Evolutionary conservation across 352 stramenopile species (phyloP).

Genomic region (Phytophthora podocarpi): DNA sequence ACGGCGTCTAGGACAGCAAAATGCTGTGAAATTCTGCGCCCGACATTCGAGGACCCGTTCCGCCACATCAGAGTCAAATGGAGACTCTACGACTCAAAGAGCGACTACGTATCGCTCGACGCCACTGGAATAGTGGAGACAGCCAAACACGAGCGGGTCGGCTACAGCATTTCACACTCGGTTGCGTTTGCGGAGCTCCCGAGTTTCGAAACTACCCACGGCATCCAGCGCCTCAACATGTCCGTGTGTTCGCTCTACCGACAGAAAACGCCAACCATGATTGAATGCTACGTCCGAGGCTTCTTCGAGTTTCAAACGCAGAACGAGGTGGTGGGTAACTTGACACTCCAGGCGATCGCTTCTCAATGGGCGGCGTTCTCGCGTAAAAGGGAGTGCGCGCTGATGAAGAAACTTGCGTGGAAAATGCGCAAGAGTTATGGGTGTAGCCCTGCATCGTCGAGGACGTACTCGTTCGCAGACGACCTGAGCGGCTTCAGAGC

Average conservation of each 20-base stretch:
- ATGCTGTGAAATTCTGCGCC: conserved; percentile 26
- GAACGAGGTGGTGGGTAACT: no score
- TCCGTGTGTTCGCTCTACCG: conserved; percentile 38
- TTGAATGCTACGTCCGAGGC: no score
- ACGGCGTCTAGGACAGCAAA: conserved; percentile 26
- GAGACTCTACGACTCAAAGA: conserved; percentile 23
- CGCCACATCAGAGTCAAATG: conserved; percentile 31
- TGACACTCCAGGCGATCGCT: conserved; percentile 30
- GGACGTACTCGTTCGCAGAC: conserved; percentile 31
- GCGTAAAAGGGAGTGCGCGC: conserved; percentile 23
- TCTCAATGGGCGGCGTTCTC: conserved; percentile 20
- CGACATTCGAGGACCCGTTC: conserved; percentile 32
- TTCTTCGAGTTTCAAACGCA: no score
- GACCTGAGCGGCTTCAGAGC: conserved; percentile 24
- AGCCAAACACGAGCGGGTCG: conserved; percentile 25
- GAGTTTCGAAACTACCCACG: no score
- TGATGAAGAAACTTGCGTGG: conserved; percentile 37
- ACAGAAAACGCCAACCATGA: no score
- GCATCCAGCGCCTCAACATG: conserved; percentile 39
- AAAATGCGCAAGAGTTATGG: conserved; percentile 24
- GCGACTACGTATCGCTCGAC: conserved; percentile 30
- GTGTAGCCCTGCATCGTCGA: conserved; percentile 16
- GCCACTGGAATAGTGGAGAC: conserved; percentile 24
- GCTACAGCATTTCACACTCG: conserved; percentile 43
- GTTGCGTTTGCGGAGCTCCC: no score